Evolutionary conservation across 2,329 filamentous ascomycete genomes (phyloP).

Genomic region (Raffaelea arxii): DNA sequence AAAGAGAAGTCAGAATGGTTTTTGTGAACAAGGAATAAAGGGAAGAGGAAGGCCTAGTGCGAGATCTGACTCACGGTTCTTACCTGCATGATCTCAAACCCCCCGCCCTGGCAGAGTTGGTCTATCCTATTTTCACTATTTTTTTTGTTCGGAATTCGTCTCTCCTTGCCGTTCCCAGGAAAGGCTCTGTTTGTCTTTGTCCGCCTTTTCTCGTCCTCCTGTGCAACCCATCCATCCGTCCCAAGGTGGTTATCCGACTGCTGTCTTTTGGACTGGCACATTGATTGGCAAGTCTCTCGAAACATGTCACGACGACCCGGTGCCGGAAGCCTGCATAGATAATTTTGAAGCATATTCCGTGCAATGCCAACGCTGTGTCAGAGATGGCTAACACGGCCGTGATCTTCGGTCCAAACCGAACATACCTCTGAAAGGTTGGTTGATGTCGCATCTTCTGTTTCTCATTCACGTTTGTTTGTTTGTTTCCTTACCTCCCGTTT

Average conservation of each 20-base stretch:
- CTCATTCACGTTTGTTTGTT: no score
- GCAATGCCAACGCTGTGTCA: background rate
- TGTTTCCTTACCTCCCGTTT: no score
- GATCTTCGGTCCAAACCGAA: background rate
- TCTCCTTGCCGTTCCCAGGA: constrained; percentile 11
- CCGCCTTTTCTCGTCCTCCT: background rate
- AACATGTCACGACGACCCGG: background rate
- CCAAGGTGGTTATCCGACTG: background rate
- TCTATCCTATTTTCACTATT: constrained; percentile 1
- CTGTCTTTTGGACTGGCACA: background rate
- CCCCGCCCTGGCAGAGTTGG: background rate
- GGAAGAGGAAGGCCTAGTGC: constrained; percentile 4
- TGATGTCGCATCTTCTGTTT: no score
- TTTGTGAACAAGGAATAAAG: background rate
- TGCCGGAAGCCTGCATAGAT: background rate
- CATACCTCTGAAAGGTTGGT: no score
- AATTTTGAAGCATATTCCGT: background rate
- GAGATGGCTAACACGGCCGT: background rate
- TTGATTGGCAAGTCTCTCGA: background rate
- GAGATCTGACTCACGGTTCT: constrained; percentile 11
- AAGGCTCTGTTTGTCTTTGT: background rate
- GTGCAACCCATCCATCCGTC: background rate
- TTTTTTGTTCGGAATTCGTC: constrained; percentile 10
- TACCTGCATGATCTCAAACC: constrained; percentile 14
- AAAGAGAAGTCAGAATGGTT: background rate